phyloP scores from a whole-genome alignment of 148 eudicot species.

The Pharnaceum exiguum region DNA sequence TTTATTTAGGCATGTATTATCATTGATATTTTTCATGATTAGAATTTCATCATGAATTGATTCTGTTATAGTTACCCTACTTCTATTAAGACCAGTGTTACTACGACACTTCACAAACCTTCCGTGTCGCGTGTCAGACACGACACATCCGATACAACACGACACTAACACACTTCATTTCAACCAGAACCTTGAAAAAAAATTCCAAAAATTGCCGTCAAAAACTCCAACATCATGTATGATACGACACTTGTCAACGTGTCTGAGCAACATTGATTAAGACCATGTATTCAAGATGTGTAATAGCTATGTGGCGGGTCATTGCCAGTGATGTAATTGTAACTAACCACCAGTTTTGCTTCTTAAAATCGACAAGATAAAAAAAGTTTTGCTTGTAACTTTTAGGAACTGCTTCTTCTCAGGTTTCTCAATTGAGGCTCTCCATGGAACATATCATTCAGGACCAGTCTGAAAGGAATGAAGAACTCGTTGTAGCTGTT shows the following conservation, averaged over 20 bases:
- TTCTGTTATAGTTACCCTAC: too few relatives aligned
- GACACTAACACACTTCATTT: too few relatives aligned
- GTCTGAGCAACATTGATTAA: too few relatives aligned
- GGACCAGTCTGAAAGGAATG: conserved; percentile 54
- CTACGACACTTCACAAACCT: too few relatives aligned
- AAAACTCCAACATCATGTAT: too few relatives aligned
- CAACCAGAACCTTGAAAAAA: too few relatives aligned
- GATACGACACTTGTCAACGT: too few relatives aligned
- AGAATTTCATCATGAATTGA: background rate
- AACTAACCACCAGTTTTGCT: background rate
- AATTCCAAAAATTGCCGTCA: too few relatives aligned
- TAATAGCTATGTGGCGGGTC: too few relatives aligned
- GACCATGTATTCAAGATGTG: background rate
- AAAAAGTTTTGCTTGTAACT: background rate
- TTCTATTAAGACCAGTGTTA: background rate
- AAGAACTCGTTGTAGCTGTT: conserved; percentile 58
- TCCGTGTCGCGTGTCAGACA: too few relatives aligned
- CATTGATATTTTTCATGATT: background rate
- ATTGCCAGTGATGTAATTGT: too few relatives aligned
- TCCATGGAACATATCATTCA: conserved; percentile 47
- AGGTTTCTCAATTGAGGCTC: conserved; percentile 53
- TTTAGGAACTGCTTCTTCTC: conserved; percentile 19
- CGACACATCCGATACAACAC: too few relatives aligned
- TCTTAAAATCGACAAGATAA: background rate
- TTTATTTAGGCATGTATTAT: background rate